phyloP scores from a whole-genome alignment of 441 rosid genomes.

The Geranium incanum region DNA sequence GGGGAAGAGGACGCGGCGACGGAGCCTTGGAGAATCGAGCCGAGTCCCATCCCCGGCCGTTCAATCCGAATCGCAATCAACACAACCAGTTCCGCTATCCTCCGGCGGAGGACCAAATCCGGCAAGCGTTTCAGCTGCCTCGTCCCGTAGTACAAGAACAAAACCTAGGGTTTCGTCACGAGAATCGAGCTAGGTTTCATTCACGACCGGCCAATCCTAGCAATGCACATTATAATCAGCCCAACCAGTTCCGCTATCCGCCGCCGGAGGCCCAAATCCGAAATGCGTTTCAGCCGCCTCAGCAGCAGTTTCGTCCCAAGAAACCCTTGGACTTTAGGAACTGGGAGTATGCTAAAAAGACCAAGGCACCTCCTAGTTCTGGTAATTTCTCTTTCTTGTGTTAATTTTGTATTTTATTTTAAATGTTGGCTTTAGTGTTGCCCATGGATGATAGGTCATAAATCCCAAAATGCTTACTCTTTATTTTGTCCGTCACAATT shows the following conservation, averaged over 20 bases:
- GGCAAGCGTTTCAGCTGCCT: no score
- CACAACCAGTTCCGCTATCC: no score
- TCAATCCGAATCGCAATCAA: no score
- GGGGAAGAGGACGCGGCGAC: constrained; percentile 36
- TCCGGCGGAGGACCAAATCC: no score
- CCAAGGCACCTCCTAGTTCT: constrained; percentile 38
- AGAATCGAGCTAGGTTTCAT: constrained; percentile 18
- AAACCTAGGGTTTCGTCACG: constrained; percentile 33
- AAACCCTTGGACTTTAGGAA: constrained; percentile 57
- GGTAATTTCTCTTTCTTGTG: constrained; percentile 33
- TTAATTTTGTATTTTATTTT: background rate
- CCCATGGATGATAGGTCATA: background rate
- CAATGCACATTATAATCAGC: constrained; percentile 27
- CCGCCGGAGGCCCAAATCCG: constrained; percentile 34
- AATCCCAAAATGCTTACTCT: background rate
- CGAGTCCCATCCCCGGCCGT: no score
- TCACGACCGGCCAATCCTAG: constrained; percentile 21
- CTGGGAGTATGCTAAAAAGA: constrained; percentile 58
- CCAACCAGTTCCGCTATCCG: constrained; percentile 32
- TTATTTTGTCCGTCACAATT: background rate
- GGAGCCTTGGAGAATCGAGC: background rate
- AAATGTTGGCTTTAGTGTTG: background rate
- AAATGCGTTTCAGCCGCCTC: constrained; percentile 32
- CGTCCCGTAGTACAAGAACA: constrained; percentile 28
- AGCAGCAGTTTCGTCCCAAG: constrained; percentile 31